A percentile compares a stretch with the other conserved stretches of the same genome.
phyloP scores from a whole-genome alignment of 192 early-diverging fungal genomes.

The Umbelopsis sp. region DNA sequence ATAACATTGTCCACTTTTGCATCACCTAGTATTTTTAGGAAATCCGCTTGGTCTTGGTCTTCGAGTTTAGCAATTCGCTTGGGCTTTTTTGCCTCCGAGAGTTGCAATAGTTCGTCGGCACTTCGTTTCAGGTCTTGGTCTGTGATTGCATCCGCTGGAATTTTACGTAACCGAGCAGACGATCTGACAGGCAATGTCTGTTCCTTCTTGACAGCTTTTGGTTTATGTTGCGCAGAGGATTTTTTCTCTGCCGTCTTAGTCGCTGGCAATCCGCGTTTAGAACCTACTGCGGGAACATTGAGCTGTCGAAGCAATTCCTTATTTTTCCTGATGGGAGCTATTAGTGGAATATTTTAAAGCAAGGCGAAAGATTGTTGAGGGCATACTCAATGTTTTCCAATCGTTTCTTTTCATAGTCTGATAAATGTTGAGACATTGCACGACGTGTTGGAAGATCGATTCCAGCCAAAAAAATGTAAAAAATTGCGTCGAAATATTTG shows the following conservation, averaged over 20 bases:
- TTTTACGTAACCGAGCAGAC: constrained; percentile 24
- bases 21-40: constrained; percentile 17
- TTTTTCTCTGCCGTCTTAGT: neutral
- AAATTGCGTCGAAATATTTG: neutral
- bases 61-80: constrained; percentile 13
- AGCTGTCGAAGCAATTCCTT: constrained; percentile 23
- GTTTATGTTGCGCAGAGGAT: neutral
- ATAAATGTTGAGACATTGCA: constrained; percentile 15
- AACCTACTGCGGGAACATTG: constrained; percentile 19
- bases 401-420: constrained; percentile 40
- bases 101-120: neutral
- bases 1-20: constrained; percentile 1
- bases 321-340: constrained; percentile 17
- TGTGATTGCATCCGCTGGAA: neutral
- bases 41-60: constrained; percentile 8
- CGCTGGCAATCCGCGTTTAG: neutral
- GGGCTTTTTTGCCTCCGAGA: constrained; percentile 1
- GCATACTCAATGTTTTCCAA: constrained; percentile 36
- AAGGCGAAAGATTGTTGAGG: neutral
- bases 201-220: constrained; percentile 19
- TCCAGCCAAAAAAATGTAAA: neutral
- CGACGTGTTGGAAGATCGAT: neutral
- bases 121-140: neutral
- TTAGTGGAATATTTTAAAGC: neutral
- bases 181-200: neutral